A percentile compares a stretch with the other conserved stretches of the same genome.
These are phyloP conservation scores for Moricandia moricandioides DNA, from an alignment of 345 rosid genomes.

Conservation along the genomic window DNA sequence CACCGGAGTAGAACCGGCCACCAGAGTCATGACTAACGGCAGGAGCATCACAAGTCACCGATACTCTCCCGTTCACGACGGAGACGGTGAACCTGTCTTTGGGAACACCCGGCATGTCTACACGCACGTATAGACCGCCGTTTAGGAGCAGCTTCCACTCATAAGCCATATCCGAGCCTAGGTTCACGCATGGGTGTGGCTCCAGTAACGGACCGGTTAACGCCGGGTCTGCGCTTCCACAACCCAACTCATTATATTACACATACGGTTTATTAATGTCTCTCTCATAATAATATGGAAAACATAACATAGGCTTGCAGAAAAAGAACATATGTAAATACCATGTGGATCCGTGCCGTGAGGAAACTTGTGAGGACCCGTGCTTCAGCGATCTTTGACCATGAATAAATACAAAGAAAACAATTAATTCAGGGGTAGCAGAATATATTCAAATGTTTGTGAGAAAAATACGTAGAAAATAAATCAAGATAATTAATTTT, in stretches of 20 bases:
- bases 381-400: neutral
- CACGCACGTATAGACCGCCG: constrained; percentile 23
- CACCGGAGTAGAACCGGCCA: constrained; percentile 10
- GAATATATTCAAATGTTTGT: neutral
- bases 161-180: constrained; percentile 22
- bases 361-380: neutral
- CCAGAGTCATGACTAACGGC: constrained; percentile 6
- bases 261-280: neutral
- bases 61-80: neutral
- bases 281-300: neutral
- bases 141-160: constrained; percentile 25
- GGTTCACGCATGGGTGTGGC: constrained; percentile 19
- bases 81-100: constrained; percentile 16
- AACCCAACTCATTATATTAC: neutral
- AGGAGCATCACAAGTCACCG: constrained; percentile 18
- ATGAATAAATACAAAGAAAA: neutral
- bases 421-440: neutral
- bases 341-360: constrained; percentile 11
- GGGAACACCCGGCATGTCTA: constrained; percentile 32
- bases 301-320: neutral
- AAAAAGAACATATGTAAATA: neutral
- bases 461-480: neutral
- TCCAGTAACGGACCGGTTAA: constrained; percentile 5
- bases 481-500: neutral
- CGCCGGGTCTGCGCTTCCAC: constrained; percentile 1